Base-by-base conservation (phyloP, 306 rosid species). In the Ammopiptanthus mongolicus region DNA sequence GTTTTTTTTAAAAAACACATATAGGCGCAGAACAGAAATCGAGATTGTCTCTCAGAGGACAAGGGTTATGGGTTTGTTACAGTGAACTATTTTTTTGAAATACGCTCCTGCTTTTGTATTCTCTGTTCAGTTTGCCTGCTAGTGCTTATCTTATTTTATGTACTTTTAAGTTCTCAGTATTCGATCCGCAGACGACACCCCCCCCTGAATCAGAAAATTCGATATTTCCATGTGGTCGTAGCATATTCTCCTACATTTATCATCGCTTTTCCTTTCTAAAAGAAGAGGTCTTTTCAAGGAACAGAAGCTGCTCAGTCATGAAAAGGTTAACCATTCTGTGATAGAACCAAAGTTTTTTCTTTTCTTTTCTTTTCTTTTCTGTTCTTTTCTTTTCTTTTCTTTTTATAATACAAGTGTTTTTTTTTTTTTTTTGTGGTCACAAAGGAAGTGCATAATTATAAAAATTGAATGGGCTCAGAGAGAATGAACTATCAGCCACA, bases 51-150 rank as follows among this genome's bases (percentile, higher is more conserved):
- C 64, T 34, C 8, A 55, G 33, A 13, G 5, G 39, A 14, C 75
- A 71, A 19, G 65, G 53, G 28, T 47, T 53, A 71, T 34, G 22
- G 3, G 25, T 57, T 37, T 37, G 10, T 37, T 8, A 21, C 14
- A 1, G 21, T 21, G 13, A 18, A 18, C 19, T 47, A 13, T 0
- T 3, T 51, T 5, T 51, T 17, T 6, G 18, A 17, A 3, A 9
- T 41, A 41, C 57, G 41, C 57, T 56, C 77, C 29, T 0, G 67
- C 42, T 55, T 51, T 59, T 73, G 69, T 44, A 73, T 73, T 73
- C 21, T 73, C 21, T 62, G 71, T 1, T 73, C 21, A 33, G 71
- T 1, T 65, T 76, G 47, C 57, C 6, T 17, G 56, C n/a, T 11
- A 17, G 5, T 53, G 57, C 12, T 29, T 55, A 65, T 53, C 55